phyloP scores from a whole-genome alignment of 331 rosid genomes.

The Acacia concinna region DNA sequence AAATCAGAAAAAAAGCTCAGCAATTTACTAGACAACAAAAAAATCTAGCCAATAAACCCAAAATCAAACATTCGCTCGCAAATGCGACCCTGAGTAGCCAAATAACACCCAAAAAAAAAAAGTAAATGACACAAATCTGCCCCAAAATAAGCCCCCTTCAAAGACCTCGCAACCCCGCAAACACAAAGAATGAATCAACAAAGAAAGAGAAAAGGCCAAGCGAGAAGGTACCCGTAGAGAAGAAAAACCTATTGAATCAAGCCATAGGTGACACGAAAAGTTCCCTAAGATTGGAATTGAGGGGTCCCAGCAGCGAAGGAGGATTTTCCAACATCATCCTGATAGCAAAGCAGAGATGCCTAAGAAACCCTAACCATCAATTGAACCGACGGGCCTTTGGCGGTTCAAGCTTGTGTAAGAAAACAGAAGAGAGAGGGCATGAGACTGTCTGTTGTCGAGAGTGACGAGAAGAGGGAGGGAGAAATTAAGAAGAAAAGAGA shows the following conservation, averaged over 20 bases:
- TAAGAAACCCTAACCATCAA: slow-evolving; percentile 74
- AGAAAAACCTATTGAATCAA: slow-evolving; percentile 38
- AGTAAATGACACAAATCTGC: not conserved
- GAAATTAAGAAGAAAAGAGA: slow-evolving; percentile 27
- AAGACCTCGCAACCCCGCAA: not conserved
- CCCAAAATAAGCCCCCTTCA: not conserved
- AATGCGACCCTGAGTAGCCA: slow-evolving; percentile 3
- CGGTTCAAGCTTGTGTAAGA: slow-evolving; percentile 40
- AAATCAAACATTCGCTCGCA: not conserved
- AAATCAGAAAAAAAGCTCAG: slow-evolving; percentile 9
- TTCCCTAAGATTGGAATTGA: slow-evolving; percentile 27
- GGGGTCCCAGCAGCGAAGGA: slow-evolving; percentile 16
- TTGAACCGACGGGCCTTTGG: slow-evolving; percentile 32
- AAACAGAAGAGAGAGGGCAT: slow-evolving; percentile 21
- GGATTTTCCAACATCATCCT: slow-evolving; percentile 42
- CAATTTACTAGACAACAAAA: not conserved
- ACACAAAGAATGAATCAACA: not conserved
- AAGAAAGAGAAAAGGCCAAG: not conserved
- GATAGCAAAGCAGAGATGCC: slow-evolving; percentile 29
- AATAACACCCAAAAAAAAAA: not conserved
- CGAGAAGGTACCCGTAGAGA: slow-evolving; percentile 37
- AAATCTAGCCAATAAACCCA: not conserved
- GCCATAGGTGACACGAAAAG: slow-evolving; percentile 45
- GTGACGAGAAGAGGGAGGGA: slow-evolving; percentile 11
- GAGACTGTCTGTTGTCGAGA: slow-evolving; percentile 7